Base-by-base conservation (phyloP, 108 stramenopile genomes). In the Skeletonema grethae region DNA sequence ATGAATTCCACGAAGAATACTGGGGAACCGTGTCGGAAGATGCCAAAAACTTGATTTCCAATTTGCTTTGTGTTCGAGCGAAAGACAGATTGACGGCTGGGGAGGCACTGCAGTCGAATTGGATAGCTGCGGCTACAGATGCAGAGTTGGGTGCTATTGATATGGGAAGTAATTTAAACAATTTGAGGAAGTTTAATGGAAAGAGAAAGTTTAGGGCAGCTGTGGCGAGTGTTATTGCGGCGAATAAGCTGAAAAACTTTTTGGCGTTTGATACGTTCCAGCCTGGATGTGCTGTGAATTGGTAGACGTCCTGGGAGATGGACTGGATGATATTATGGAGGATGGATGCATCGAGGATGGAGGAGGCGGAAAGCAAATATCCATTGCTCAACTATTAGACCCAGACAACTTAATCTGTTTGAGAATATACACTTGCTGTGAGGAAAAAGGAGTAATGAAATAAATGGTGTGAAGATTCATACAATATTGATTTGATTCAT, bases 1-100 rank as follows among this genome's bases (percentile, higher is more conserved):
- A 89, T 60, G 91, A 90, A 64, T 96, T 96, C 69, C 90, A 95
- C 57, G 89, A 88, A 53, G 93, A 93, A 55, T 93, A 92, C 75
- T 97, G 95, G 95, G 81, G 81, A 20, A 70, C 85, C 16, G 83
- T 98, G 4, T 88, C 90, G 5, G 70, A 65, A 7, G 97, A 96
- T 56, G 95, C 95, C 48, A 95, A 95, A 77, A 87, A 86, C 68
- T 78, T 98, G 34, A 95, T 98, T 67, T 68, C 72, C 34, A 81
- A 71, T 28, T 77, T 96, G 20, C 74, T 98, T 3, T 82, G 76
- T 5, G 88, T 93, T 10, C 76, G 96, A 64, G 76, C 90, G 5
- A 61, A 72, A 18, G 68, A 82, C 38, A 63, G 97, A 15, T 69
- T 93, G 29, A 76, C 78, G 22, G 95, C 95, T 8, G 41, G 76